Evolutionary conservation across 768 basidiomycete genomes (phyloP), one percentile per base, ranked within the genome.

Genomic region (Russula foetens): DNA sequence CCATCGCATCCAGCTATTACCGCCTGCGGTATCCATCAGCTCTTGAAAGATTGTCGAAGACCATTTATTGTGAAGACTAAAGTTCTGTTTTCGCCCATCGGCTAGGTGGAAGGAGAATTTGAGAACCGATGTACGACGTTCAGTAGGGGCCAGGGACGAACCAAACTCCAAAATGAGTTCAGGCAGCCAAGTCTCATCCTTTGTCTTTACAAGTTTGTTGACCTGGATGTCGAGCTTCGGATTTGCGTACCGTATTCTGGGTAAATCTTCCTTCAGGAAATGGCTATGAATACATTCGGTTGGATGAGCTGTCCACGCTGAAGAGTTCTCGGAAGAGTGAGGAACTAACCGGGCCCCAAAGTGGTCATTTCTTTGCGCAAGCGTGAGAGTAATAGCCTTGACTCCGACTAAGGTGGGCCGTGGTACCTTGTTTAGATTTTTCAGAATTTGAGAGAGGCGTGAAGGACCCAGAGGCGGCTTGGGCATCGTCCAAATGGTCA

Each of bases 231-330:
- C 75, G 26, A 92, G 67, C 8, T 76, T 70, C 0, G 90, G 89
- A 67, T 92, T 92, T 1, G 82, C 85, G 70, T 81, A 90, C 12
- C 82, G 85, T 76, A 92, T 87, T 31, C 87, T 78, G 1, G 87
- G 88, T 0, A 92, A 73, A n/a, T 88, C 79, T 43, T 92, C 84
- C 68, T 87, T 88, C 41, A 87, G 78, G 64, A 92, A 92, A 75
- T 90, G 84, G 47, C 90, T 90, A 59, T 11, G 28, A 11, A 24
- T 39, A 41, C 29, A 52, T 54, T 46, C 21, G 45, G 26, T 48
- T 54, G n/a, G n/a, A n/a, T n/a, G n/a, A 58, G 26, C 49, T 9
- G 24, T 31, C 21, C 19, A 15, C 12, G 23, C 24, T 8, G 21
- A 33, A 23, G 7, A 43, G 3, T 24, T 21, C 35, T 33, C 28